phyloP scores from a whole-genome alignment of 352 stramenopile species.

The Phytopythium chamaehyphon region DNA sequence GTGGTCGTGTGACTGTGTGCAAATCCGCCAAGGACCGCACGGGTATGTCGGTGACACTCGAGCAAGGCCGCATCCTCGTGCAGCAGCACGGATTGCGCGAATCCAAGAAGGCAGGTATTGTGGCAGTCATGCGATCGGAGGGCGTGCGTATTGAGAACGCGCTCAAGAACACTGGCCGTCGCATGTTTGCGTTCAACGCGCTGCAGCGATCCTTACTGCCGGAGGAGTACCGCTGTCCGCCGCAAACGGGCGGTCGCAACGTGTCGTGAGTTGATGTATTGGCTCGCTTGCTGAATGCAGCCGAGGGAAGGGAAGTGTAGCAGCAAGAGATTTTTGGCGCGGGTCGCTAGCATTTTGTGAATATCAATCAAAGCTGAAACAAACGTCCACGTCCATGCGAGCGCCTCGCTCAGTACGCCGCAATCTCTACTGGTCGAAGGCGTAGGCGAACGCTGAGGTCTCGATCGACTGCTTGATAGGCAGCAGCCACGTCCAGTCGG shows the following conservation, averaged over 20 bases:
- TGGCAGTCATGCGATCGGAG: slow-evolving; percentile 80
- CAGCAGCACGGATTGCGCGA: slow-evolving; percentile 68
- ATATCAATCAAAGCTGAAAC: background rate
- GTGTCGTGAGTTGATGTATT: slow-evolving; percentile 29
- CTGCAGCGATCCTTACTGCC: slow-evolving; percentile 78
- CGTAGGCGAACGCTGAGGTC: slow-evolving; percentile 66
- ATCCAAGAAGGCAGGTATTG: slow-evolving; percentile 69
- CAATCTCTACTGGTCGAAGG: slow-evolving; percentile 23
- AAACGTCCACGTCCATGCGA: background rate
- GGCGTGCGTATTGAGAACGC: slow-evolving; percentile 85
- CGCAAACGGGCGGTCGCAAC: slow-evolving; percentile 73
- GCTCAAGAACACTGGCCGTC: slow-evolving; percentile 76
- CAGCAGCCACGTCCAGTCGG: slow-evolving; percentile 91
- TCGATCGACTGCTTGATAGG: slow-evolving; percentile 79
- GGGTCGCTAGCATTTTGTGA: slow-evolving; percentile 6
- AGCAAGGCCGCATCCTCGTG: slow-evolving; percentile 89
- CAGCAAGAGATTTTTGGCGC: background rate
- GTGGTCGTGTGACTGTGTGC: slow-evolving; percentile 92
- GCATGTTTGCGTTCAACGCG: slow-evolving; percentile 85
- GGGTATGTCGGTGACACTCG: slow-evolving; percentile 96
- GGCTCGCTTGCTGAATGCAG: background rate
- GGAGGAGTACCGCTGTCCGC: slow-evolving; percentile 80
- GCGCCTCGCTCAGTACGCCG: background rate
- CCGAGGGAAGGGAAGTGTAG: background rate
- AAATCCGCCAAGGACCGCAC: slow-evolving; percentile 98